Evolutionary conservation across 768 basidiomycete species (phyloP).

Genomic region (Xerocomus potaroensis): DNA sequence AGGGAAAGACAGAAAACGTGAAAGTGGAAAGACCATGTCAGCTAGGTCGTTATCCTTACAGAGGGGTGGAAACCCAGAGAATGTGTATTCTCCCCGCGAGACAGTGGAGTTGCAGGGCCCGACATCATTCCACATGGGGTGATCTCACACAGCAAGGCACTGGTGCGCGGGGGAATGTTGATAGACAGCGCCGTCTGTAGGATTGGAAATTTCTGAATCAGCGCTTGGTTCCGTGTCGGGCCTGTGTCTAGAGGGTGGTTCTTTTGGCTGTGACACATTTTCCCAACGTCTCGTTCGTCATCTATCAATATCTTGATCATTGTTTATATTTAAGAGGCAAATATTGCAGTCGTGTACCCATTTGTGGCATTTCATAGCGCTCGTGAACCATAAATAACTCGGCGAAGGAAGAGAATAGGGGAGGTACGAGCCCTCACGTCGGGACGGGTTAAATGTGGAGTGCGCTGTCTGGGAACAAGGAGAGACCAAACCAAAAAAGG

Average conservation of each 20-base stretch:
- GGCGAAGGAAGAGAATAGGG: neutral
- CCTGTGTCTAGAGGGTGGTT: neutral
- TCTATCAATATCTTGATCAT: neutral
- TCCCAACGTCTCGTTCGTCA: neutral
- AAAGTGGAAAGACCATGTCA: neutral
- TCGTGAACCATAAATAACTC: slow-evolving; percentile 2
- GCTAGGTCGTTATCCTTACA: neutral
- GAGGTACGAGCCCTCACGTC: neutral
- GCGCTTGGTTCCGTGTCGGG: neutral
- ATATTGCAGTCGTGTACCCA: neutral
- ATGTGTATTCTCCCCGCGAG: neutral
- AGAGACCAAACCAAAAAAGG: slow-evolving; percentile 5
- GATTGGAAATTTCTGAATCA: neutral
- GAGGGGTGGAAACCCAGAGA: neutral
- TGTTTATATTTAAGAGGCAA: neutral
- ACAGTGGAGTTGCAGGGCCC: neutral
- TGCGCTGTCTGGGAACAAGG: neutral
- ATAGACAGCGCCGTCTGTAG: neutral
- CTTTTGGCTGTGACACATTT: neutral
- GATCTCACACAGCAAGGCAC: neutral
- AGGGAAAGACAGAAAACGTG: neutral
- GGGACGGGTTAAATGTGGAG: neutral
- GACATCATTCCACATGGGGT: neutral
- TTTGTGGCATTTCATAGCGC: neutral
- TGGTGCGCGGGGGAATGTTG: neutral